Conservation (phyloP, 1,284 basidiomycete species). For the Trametes versicolor region DNA sequence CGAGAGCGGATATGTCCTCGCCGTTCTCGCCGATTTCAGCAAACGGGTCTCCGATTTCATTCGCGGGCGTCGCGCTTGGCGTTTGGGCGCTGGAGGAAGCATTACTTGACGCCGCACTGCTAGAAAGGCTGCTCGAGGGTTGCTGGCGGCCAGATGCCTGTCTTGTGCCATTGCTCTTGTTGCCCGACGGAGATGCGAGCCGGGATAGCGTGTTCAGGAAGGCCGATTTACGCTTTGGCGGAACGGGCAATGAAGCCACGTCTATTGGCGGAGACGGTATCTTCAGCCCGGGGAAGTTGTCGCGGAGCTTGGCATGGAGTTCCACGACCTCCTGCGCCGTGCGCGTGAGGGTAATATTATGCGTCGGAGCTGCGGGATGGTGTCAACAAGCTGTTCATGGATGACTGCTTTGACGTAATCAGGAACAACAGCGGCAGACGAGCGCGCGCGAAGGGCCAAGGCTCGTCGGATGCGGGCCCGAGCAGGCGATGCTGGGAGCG, state of each 20-base stretch:
- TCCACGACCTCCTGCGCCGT: conserved; percentile 79
- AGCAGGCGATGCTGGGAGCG: neutral
- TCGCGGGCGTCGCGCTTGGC: conserved; percentile 61
- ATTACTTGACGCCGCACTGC: conserved; percentile 43
- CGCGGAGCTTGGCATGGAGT: conserved; percentile 77
- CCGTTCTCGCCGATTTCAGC: conserved; percentile 49
- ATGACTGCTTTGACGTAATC: conserved; percentile 33
- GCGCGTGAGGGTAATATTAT: conserved; percentile 87
- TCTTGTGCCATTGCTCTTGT: conserved; percentile 49
- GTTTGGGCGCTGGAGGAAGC: conserved; percentile 51
- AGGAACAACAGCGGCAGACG: neutral
- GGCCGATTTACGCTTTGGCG: conserved; percentile 78
- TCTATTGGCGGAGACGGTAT: conserved; percentile 73
- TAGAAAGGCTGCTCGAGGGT: conserved; percentile 30
- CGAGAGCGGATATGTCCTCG: conserved; percentile 38
- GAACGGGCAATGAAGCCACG: conserved; percentile 57
- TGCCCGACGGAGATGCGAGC: conserved; percentile 71
- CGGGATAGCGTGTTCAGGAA: conserved; percentile 86
- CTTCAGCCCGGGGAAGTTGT: conserved; percentile 60
- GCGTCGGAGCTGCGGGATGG: conserved; percentile 74
- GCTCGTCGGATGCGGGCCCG: neutral
- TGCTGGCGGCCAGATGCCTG: conserved; percentile 46
- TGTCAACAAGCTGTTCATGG: conserved; percentile 33
- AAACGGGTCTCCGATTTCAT: conserved; percentile 71
- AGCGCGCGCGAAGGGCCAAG: conserved; percentile 6